phyloP scores from a whole-genome alignment of 2,329 filamentous ascomycete genomes.

The Fusarium citri region DNA sequence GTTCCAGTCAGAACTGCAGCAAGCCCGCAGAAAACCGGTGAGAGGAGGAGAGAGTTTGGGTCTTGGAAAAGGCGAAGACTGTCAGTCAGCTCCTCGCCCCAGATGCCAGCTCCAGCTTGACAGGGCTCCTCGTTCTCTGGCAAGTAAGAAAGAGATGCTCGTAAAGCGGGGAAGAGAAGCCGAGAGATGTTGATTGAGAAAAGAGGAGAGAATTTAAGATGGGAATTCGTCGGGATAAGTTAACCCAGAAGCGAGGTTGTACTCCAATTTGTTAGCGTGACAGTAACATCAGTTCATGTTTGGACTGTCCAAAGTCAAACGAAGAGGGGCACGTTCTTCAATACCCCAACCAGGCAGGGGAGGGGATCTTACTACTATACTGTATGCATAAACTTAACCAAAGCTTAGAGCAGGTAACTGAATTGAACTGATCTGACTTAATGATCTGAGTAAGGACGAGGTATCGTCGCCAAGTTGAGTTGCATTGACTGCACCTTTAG shows the following conservation, averaged over 20 bases:
- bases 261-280: conserved; percentile 5
- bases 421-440: conserved; percentile 39
- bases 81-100: background rate
- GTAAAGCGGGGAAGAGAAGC: conserved; percentile 17
- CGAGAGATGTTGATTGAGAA: conserved; percentile 7
- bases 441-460: conserved; percentile 41
- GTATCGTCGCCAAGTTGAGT: conserved; percentile 16
- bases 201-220: conserved; percentile 19
- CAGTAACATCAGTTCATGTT: conserved; percentile 35
- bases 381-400: background rate
- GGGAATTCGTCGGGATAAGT: background rate
- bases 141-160: background rate
- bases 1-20: conserved; percentile 18
- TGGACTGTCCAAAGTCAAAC: background rate
- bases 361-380: background rate
- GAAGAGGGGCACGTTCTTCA: conserved; percentile 15
- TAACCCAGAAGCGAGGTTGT: conserved; percentile 17
- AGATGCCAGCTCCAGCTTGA: conserved; percentile 29
- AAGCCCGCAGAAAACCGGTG: conserved; percentile 21
- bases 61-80: conserved; percentile 3
- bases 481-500: background rate
- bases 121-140: conserved; percentile 23
- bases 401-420: background rate
- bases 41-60: conserved; percentile 2
- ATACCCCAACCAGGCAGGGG: background rate